These are phyloP conservation scores for Primulina huaijiensis DNA, from an alignment of 257 asterid species.

Conservation along the genomic window DNA sequence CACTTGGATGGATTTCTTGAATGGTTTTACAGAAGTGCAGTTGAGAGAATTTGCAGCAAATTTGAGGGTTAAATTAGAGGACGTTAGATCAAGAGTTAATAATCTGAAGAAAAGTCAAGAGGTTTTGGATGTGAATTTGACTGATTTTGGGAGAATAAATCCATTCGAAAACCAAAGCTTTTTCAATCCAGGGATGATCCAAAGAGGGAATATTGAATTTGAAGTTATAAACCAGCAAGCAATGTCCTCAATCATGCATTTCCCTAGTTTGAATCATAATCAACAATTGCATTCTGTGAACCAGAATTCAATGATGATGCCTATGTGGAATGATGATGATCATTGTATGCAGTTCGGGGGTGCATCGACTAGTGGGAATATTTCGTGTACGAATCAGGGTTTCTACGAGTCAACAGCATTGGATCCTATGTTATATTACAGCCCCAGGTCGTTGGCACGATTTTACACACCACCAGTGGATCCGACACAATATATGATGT, in stretches of 20 bases:
- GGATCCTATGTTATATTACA: conserved; percentile 26
- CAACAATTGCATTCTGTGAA: conserved; percentile 21
- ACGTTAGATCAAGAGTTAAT: conserved; percentile 21
- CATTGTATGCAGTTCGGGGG: conserved; percentile 30
- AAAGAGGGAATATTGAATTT: conserved; percentile 21
- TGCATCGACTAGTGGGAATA: conserved; percentile 10
- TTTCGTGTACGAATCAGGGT: conserved; percentile 23
- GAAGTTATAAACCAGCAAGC: conserved; percentile 25
- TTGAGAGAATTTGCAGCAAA: conserved; percentile 27
- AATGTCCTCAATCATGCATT: background rate
- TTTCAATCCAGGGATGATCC: conserved; percentile 7
- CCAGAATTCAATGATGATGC: conserved; percentile 41
- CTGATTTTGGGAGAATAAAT: conserved; percentile 18
- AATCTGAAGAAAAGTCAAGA: conserved; percentile 10
- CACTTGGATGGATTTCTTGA: conserved; percentile 25
- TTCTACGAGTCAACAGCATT: conserved; percentile 19
- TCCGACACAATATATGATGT: conserved; percentile 23
- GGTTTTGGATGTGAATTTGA: conserved; percentile 9
- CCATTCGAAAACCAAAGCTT: conserved; percentile 3
- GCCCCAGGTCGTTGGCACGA: conserved; percentile 19
- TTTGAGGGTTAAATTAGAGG: conserved; percentile 26
- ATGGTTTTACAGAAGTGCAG: conserved; percentile 16
- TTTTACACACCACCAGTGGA: conserved; percentile 23
- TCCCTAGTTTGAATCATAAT: conserved; percentile 24
- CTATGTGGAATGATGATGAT: conserved; percentile 30